Percentiles rank a stretch among this genome's conserved stretches.
These are phyloP conservation scores for Croton setiger DNA, from an alignment of 441 rosid species.

Conservation along the genomic window DNA sequence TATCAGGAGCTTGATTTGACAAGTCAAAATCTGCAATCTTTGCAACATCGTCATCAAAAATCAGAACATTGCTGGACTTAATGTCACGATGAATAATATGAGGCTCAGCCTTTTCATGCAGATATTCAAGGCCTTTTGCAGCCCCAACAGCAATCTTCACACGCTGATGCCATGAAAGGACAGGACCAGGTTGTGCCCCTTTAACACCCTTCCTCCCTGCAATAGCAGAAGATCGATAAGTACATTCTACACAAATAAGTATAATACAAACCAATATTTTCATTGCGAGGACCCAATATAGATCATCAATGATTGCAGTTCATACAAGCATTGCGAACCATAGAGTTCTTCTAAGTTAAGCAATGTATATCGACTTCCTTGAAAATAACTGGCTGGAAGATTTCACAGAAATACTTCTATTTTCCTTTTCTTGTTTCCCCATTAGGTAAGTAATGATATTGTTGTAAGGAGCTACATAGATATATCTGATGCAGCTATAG, in stretches of 20 bases:
- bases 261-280: neutral
- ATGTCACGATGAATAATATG: slow-evolving; percentile 81
- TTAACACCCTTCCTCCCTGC: slow-evolving; percentile 95
- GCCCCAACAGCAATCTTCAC: slow-evolving; percentile 91
- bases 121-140: slow-evolving; percentile 87
- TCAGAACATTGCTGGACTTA: slow-evolving; percentile 90
- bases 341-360: neutral
- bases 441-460: neutral
- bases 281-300: neutral
- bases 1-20: slow-evolving; percentile 95
- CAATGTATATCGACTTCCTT: neutral
- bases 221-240: slow-evolving; percentile 9
- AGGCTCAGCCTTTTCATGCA: slow-evolving; percentile 90
- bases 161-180: slow-evolving; percentile 92
- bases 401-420: neutral
- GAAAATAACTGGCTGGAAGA: slow-evolving; percentile 7
- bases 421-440: neutral
- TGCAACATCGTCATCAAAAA: slow-evolving; percentile 86
- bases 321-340: neutral
- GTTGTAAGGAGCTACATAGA: slow-evolving; percentile 3
- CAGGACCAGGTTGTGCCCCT: slow-evolving; percentile 98
- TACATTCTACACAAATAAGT: slow-evolving; percentile 4
- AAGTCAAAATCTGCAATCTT: slow-evolving; percentile 95
- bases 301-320: neutral
- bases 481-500: slow-evolving; percentile 7